A percentile compares a stretch with the other conserved stretches of the same genome.
phyloP scores from a whole-genome alignment of 352 stramenopile genomes.

The Pythium periplocum region DNA sequence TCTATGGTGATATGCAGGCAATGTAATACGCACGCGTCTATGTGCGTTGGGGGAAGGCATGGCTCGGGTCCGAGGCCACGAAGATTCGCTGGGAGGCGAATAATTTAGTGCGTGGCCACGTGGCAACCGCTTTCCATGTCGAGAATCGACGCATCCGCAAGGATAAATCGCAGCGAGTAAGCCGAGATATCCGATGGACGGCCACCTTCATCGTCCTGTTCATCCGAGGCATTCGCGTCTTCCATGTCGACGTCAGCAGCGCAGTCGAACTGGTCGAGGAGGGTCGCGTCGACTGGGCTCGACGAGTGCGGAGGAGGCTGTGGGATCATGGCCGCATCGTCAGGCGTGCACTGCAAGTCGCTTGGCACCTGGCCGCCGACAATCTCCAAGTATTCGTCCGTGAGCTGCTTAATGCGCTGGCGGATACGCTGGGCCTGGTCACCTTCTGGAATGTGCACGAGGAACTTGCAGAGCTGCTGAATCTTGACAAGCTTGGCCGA shows the following conservation, averaged over 20 bases:
- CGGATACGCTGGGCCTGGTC: conserved; percentile 71
- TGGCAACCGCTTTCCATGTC: conserved; percentile 32
- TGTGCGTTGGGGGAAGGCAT: no score
- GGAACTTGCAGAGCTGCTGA: conserved; percentile 83
- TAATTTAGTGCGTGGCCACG: conserved; percentile 14
- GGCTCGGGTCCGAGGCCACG: no score
- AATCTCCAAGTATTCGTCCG: conserved; percentile 73
- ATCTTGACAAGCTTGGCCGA: conserved; percentile 85
- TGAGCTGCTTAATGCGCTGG: conserved; percentile 75
- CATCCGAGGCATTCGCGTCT: conserved; percentile 32
- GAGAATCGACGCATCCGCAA: conserved; percentile 69
- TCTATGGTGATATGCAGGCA: conserved; percentile 17
- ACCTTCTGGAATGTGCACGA: conserved; percentile 65
- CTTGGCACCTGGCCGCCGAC: conserved; percentile 69
- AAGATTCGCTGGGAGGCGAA: no score
- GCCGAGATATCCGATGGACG: conserved; percentile 44
- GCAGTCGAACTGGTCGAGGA: conserved; percentile 32
- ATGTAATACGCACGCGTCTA: not conserved
- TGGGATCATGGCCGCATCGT: conserved; percentile 47
- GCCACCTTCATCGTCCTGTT: conserved; percentile 33
- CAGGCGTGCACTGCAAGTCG: conserved; percentile 56
- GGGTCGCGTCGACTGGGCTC: conserved; percentile 40
- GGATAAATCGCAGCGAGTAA: conserved; percentile 79
- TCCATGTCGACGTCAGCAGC: conserved; percentile 41
- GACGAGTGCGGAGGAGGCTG: conserved; percentile 31